Conservation (phyloP, 2,329 filamentous ascomycete genomes). For the Helotiales sp. region DNA sequence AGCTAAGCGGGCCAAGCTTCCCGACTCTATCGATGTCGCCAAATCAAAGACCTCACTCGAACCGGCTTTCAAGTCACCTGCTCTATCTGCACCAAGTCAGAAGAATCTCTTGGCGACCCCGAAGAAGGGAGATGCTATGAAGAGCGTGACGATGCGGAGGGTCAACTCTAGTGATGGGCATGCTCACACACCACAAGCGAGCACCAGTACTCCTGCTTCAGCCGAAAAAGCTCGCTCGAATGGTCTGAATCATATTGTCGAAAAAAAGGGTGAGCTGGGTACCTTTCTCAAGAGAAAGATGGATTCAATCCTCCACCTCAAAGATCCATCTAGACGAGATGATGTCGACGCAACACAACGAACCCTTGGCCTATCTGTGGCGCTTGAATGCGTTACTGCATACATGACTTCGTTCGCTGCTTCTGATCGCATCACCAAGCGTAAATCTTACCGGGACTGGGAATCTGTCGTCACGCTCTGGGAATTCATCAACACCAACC, state of each 20-base stretch:
- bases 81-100: slow-evolving; percentile 25
- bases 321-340: slow-evolving; percentile 14
- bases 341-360: slow-evolving; percentile 22
- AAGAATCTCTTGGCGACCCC: slow-evolving; percentile 40
- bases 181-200: slow-evolving; percentile 39
- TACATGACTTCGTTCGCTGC: slow-evolving; percentile 34
- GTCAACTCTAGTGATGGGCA: slow-evolving; percentile 41
- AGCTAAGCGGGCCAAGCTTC: slow-evolving; percentile 38
- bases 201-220: slow-evolving; percentile 34
- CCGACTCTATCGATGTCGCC: slow-evolving; percentile 30
- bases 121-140: slow-evolving; percentile 39
- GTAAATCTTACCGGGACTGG: slow-evolving; percentile 38
- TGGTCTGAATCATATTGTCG: slow-evolving; percentile 18
- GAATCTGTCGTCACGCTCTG: slow-evolving; percentile 47
- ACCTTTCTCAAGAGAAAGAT: slow-evolving; percentile 35
- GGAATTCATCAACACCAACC: slow-evolving; percentile 42
- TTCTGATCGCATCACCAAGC: slow-evolving; percentile 10
- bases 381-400: slow-evolving; percentile 30
- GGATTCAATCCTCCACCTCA: slow-evolving; percentile 31
- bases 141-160: slow-evolving; percentile 39
- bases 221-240: slow-evolving; percentile 32
- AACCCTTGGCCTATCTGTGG: slow-evolving; percentile 29
- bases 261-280: slow-evolving; percentile 17
- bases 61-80: slow-evolving; percentile 36
- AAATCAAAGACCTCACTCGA: slow-evolving; percentile 40